Percentiles rank a stretch among this genome's conserved stretches.
Evolutionary conservation across 2,329 filamentous ascomycete genomes (phyloP).

Genomic region (Verticillium nubilum): DNA sequence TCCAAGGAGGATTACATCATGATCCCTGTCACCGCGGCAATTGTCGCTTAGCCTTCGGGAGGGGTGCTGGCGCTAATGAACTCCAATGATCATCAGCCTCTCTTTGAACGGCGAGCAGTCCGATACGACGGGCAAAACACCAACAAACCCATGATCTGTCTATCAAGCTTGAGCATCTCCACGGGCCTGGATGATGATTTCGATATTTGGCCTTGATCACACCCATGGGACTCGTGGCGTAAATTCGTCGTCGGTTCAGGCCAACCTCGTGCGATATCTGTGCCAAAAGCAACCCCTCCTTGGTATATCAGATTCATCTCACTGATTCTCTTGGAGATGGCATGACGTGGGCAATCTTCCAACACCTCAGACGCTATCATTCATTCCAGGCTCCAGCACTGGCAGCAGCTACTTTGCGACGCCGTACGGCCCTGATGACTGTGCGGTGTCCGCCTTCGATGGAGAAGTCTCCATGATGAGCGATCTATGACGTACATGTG

Average conservation of each 20-base stretch:
- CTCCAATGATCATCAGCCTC: not conserved
- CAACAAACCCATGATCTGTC: not conserved
- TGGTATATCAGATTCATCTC: not conserved
- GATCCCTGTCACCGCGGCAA: not conserved
- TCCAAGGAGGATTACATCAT: conserved; percentile 11
- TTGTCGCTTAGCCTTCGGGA: not conserved
- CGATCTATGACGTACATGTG: not conserved
- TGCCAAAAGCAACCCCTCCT: too few species aligned
- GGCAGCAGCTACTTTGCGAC: not conserved
- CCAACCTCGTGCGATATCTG: too few species aligned
- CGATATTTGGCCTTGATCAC: too few species aligned
- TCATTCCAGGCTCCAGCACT: not conserved
- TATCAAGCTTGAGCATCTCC: too few species aligned
- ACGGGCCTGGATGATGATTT: too few species aligned
- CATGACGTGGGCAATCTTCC: too few species aligned
- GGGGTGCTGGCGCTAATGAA: not conserved
- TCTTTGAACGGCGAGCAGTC: not conserved
- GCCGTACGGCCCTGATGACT: not conserved
- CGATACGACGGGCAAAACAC: not conserved
- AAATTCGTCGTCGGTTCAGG: too few species aligned
- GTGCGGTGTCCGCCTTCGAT: not conserved
- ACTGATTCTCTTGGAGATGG: not conserved
- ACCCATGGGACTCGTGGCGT: too few species aligned
- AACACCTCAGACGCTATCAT: too few species aligned
- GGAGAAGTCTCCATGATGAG: not conserved